phyloP scores from a whole-genome alignment of 1,284 basidiomycete genomes.

The Papiliotrema flavescens region DNA sequence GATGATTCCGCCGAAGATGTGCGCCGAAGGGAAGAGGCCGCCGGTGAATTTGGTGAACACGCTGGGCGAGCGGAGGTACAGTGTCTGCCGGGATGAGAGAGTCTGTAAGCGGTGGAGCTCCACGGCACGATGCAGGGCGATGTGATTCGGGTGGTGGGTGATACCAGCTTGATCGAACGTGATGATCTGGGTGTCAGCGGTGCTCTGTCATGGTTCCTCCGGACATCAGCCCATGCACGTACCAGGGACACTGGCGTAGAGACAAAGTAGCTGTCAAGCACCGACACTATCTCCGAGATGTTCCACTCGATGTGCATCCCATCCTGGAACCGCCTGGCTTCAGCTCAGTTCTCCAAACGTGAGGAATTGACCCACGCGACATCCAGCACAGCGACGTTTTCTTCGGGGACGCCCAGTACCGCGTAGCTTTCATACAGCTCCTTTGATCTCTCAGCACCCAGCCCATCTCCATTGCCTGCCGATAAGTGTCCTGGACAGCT shows the following conservation, averaged over 20 bases:
- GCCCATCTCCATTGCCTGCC: conserved; percentile 71
- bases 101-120: conserved; percentile 47
- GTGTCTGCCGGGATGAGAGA: conserved; percentile 57
- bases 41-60: conserved; percentile 41
- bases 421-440: conserved; percentile 70
- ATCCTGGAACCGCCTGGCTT: conserved; percentile 62
- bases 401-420: conserved; percentile 62
- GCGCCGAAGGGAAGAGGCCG: conserved; percentile 13
- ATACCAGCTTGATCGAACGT: conserved; percentile 84
- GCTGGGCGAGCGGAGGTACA: conserved; percentile 53
- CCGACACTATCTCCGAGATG: conserved; percentile 3
- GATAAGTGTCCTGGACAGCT: too few species aligned
- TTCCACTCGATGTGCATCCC: conserved; percentile 56
- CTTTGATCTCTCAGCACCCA: conserved; percentile 60
- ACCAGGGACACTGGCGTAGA: conserved; percentile 64
- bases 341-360: conserved; percentile 1
- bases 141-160: conserved; percentile 86
- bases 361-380: conserved; percentile 59
- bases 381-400: conserved; percentile 63
- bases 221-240: conserved; percentile 27
- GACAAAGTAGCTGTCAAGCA: conserved; percentile 41
- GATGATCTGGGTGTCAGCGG: conserved; percentile 60
- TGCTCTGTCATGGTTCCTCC: not conserved
- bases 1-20: too few species aligned
- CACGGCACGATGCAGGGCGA: conserved; percentile 61